phyloP scores from a whole-genome alignment of 305 asterid genomes.

The Solanum hybrid region DNA sequence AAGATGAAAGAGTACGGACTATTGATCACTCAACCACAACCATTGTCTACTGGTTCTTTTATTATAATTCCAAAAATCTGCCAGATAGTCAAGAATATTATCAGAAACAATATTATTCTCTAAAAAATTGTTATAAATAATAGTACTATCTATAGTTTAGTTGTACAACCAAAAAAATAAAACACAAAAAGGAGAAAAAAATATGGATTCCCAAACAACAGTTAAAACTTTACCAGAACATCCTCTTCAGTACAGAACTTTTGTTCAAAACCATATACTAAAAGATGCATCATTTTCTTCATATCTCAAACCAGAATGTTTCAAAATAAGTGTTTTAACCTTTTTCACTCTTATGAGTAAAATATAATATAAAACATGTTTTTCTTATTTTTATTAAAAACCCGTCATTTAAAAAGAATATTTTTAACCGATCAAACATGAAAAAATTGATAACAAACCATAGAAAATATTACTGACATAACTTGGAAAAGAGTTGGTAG shows the following conservation, averaged over 20 bases:
- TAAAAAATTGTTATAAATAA: neutral
- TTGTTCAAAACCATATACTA: constrained; percentile 9
- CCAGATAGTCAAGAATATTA: neutral
- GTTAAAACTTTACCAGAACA: constrained; percentile 31
- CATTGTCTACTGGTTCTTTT: neutral
- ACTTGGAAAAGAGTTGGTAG: neutral
- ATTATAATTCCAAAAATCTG: neutral
- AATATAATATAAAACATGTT: neutral
- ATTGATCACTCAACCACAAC: neutral
- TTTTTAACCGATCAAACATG: neutral
- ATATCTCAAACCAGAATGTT: constrained; percentile 24
- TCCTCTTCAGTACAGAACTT: constrained; percentile 30
- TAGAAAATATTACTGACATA: neutral
- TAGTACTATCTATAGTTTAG: neutral
- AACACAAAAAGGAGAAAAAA: neutral
- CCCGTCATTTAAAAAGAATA: neutral
- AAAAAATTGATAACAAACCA: neutral
- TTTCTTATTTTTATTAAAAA: neutral
- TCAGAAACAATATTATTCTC: neutral
- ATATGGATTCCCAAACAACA: constrained; percentile 31
- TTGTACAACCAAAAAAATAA: neutral
- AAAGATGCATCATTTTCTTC: constrained; percentile 45
- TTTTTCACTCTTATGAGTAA: too few species aligned
- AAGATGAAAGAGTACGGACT: too few species aligned
- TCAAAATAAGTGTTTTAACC: too few species aligned